phyloP scores from a whole-genome alignment of 2,329 filamentous ascomycete species.

The Sporothrix pseudoabietina region DNA sequence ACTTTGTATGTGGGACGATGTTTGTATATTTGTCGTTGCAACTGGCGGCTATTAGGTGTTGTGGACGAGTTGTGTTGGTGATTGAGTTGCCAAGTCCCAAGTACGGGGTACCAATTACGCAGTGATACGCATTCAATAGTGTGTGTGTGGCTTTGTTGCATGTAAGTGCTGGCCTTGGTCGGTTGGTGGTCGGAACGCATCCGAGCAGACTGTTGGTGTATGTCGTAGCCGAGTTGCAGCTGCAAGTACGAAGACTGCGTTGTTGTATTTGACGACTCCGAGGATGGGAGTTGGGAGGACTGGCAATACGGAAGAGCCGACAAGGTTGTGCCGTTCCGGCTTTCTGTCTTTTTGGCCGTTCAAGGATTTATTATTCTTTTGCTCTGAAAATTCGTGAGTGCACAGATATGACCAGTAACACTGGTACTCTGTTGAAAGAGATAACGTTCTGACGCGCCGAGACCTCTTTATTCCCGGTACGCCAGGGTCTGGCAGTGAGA shows the following conservation, averaged over 20 bases:
- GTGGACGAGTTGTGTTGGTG: background rate
- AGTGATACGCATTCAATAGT: background rate
- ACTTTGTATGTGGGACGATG: background rate
- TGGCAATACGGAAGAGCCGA: background rate
- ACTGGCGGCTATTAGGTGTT: background rate
- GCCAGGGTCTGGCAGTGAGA: background rate
- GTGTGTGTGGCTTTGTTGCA: background rate
- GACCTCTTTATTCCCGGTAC: constrained; percentile 6
- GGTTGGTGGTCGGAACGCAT: constrained; percentile 2
- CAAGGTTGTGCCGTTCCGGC: background rate
- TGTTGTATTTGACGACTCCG: background rate
- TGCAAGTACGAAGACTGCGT: background rate
- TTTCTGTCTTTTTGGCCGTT: no score
- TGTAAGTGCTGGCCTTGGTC: background rate
- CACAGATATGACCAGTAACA: constrained; percentile 8
- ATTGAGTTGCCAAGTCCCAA: no score
- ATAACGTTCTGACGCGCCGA: constrained; percentile 12
- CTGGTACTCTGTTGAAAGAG: background rate
- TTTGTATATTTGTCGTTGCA: background rate
- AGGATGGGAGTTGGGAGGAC: background rate
- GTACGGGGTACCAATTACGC: background rate
- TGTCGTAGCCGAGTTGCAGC: background rate
- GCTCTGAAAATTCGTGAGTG: background rate
- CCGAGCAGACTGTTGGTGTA: background rate
- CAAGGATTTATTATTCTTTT: background rate